A percentile compares a stretch with the other conserved stretches of the same genome.
Evolutionary conservation across 140 eudicot genomes (phyloP).

Genomic region (Bidens hawaiensis): DNA sequence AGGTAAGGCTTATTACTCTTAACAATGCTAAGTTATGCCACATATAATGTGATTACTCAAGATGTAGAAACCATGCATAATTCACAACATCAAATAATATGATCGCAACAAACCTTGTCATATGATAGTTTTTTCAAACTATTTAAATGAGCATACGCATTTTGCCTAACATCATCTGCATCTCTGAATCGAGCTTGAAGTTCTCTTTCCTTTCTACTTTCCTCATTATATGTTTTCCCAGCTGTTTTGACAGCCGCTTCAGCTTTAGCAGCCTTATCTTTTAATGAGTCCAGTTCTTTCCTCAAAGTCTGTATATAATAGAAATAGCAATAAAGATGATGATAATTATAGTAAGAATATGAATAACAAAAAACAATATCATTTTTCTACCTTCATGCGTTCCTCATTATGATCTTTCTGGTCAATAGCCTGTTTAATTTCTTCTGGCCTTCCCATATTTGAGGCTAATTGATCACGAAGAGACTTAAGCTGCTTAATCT

Average conservation of each 20-base stretch:
- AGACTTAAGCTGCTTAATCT: conserved; percentile 65
- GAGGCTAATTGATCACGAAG: conserved; percentile 57
- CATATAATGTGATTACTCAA: too few species aligned
- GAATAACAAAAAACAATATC: not conserved
- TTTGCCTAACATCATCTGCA: conserved; percentile 72
- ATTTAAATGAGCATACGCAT: conserved; percentile 41
- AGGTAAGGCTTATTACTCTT: too few species aligned
- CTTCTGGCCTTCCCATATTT: conserved; percentile 61
- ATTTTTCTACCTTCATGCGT: conserved; percentile 52
- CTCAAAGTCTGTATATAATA: conserved; percentile 45
- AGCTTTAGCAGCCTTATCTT: conserved; percentile 43
- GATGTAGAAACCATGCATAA: conserved; percentile 6
- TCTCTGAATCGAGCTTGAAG: conserved; percentile 49
- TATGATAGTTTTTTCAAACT: conserved; percentile 43
- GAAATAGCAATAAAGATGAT: not conserved
- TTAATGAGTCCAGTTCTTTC: conserved; percentile 68
- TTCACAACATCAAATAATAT: conserved; percentile 1
- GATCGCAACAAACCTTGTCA: conserved; percentile 62
- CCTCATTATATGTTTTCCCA: conserved; percentile 48
- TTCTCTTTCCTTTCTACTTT: conserved; percentile 51
- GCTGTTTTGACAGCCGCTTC: conserved; percentile 38
- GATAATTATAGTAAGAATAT: not conserved
- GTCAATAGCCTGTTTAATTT: conserved; percentile 60
- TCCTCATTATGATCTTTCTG: conserved; percentile 64
- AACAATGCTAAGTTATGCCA: too few species aligned